Conservation (phyloP, 371 early-diverging fungal genomes). For the Gilbertella persicaria region DNA sequence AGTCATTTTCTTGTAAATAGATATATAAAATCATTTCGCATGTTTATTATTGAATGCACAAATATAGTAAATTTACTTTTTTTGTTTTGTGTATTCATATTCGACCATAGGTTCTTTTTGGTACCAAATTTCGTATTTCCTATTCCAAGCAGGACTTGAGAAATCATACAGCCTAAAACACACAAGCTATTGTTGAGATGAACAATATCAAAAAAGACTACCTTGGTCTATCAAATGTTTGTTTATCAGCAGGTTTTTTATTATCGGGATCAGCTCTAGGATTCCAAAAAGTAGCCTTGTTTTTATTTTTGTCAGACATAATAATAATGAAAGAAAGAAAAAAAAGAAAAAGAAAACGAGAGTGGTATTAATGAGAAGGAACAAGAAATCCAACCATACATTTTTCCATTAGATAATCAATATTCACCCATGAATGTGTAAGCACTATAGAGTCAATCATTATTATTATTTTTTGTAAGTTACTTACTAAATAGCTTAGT, state of each 20-base stretch:
- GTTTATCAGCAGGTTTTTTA: constrained; percentile 1
- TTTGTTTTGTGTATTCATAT: background rate
- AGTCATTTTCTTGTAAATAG: no score
- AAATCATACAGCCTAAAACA: constrained; percentile 14
- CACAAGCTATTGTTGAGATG: background rate
- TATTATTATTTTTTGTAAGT: background rate
- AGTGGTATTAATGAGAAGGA: constrained; percentile 24
- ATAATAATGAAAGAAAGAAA: background rate
- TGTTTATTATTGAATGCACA: no score
- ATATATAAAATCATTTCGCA: no score
- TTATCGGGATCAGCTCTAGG: constrained; percentile 14
- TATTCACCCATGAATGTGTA: constrained; percentile 95
- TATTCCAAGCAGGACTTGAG: constrained; percentile 22
- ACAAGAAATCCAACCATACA: constrained; percentile 85
- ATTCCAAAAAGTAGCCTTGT: constrained; percentile 19
- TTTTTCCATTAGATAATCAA: constrained; percentile 79
- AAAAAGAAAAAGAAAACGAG: constrained; percentile 2
- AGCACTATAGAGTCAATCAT: constrained; percentile 49
- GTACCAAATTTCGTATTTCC: constrained; percentile 17
- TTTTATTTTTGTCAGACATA: constrained; percentile 15
- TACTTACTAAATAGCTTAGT: constrained; percentile 86
- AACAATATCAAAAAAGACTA: background rate
- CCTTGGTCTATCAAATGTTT: constrained; percentile 23
- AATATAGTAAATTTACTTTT: no score
- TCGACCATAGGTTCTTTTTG: constrained; percentile 17